phyloP scores from a whole-genome alignment of 1,139 yeast species.

The Sugiyamaella neomexicana region DNA sequence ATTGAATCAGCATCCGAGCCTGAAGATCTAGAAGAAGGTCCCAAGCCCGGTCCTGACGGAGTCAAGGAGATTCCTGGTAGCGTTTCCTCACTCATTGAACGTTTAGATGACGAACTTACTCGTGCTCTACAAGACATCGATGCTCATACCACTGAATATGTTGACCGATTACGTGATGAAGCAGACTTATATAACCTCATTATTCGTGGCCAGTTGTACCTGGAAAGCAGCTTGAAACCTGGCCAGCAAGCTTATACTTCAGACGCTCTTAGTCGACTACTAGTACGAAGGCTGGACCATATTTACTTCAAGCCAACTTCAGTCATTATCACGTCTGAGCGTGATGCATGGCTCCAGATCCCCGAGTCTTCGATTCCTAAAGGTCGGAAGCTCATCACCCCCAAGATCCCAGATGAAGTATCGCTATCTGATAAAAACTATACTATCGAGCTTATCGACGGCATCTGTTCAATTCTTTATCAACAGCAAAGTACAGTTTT shows the following conservation, averaged over 20 bases:
- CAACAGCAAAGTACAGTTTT: slow-evolving; percentile 65
- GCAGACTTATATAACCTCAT: slow-evolving; percentile 70
- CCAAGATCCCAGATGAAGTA: slow-evolving; percentile 33
- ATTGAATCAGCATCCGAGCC: slow-evolving; percentile 73
- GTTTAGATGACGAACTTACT: slow-evolving; percentile 92
- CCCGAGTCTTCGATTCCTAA: slow-evolving; percentile 28
- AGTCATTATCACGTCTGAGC: slow-evolving; percentile 69
- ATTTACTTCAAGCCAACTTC: slow-evolving; percentile 87
- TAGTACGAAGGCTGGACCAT: slow-evolving; percentile 86
- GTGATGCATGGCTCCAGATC: slow-evolving; percentile 63
- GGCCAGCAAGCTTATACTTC: slow-evolving; percentile 42
- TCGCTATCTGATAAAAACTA: slow-evolving; percentile 37
- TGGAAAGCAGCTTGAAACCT: slow-evolving; percentile 60
- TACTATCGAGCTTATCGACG: slow-evolving; percentile 59
- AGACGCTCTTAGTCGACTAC: slow-evolving; percentile 60
- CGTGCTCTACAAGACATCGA: slow-evolving; percentile 85
- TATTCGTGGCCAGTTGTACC: slow-evolving; percentile 81
- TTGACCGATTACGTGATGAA: slow-evolving; percentile 89
- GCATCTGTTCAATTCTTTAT: slow-evolving; percentile 64
- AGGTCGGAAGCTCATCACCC: slow-evolving; percentile 34
- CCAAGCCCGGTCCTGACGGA: slow-evolving; percentile 75
- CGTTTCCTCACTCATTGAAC: slow-evolving; percentile 80
- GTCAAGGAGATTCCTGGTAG: slow-evolving; percentile 79
- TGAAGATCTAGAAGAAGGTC: slow-evolving; percentile 69
- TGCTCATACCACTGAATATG: slow-evolving; percentile 93